These are phyloP conservation scores for Suillus fuscotomentosus DNA, from an alignment of 768 basidiomycete species.

Conservation along the genomic window DNA sequence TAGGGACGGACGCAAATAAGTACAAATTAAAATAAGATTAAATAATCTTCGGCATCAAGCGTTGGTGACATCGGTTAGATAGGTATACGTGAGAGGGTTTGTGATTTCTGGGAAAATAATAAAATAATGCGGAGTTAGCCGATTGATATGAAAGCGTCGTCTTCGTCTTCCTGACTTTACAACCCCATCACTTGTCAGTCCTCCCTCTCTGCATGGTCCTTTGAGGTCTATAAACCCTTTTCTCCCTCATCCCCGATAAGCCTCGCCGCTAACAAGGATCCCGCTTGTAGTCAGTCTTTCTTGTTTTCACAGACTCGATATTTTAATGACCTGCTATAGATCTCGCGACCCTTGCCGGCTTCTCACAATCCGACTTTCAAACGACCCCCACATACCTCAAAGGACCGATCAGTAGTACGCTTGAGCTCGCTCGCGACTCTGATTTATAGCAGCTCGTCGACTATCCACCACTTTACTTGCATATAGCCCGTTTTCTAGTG, in stretches of 20 bases:
- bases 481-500: conserved; percentile 8
- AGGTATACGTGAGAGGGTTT: conserved; percentile 10
- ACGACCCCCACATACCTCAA: conserved; percentile 31
- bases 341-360: conserved; percentile 96
- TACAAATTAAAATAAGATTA: background rate
- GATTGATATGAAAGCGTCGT: conserved; percentile 26
- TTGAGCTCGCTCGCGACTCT: conserved; percentile 71
- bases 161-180: conserved; percentile 11
- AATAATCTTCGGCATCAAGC: conserved; percentile 1
- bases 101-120: conserved; percentile 8
- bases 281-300: conserved; percentile 44
- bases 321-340: conserved; percentile 35
- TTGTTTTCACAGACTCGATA: background rate
- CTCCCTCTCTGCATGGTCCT: conserved; percentile 33
- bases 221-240: conserved; percentile 28
- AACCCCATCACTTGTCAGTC: conserved; percentile 9
- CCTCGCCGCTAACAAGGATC: conserved; percentile 53
- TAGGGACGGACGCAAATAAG: background rate
- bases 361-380: conserved; percentile 50
- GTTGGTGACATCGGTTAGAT: conserved; percentile 29
- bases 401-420: conserved; percentile 49
- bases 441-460: conserved; percentile 27
- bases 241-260: conserved; percentile 34
- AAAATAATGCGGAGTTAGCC: conserved; percentile 24
- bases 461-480: conserved; percentile 8